These are phyloP conservation scores for Metschnikowia arizonensis DNA, from an alignment of 805 yeast species.

Conservation along the genomic window DNA sequence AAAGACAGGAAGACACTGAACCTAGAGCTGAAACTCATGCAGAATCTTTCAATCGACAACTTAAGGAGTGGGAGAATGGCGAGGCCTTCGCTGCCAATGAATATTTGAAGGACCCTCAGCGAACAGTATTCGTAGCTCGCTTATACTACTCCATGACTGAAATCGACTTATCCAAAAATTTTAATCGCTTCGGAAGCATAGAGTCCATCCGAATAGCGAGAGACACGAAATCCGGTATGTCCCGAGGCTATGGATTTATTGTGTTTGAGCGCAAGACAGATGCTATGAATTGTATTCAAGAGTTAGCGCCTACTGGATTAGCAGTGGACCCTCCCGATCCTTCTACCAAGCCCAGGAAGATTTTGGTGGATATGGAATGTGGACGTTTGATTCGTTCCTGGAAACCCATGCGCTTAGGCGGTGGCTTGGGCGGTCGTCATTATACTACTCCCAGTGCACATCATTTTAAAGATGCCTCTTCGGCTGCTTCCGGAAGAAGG, in stretches of 20 bases:
- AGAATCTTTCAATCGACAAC: constrained; percentile 16
- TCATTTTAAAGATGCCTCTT: constrained; percentile 29
- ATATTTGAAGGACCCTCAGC: constrained; percentile 55
- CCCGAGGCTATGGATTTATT: constrained; percentile 83
- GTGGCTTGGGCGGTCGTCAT: constrained; percentile 88
- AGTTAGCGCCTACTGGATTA: constrained; percentile 45
- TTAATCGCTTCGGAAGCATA: constrained; percentile 65
- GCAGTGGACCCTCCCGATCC: constrained; percentile 25
- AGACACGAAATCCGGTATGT: constrained; percentile 38
- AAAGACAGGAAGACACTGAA: too few relatives aligned
- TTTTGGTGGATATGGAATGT: constrained; percentile 69
- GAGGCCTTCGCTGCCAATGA: constrained; percentile 16
- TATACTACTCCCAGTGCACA: constrained; percentile 39
- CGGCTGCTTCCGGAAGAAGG: constrained; percentile 30
- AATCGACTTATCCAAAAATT: constrained; percentile 59
- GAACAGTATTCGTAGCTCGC: constrained; percentile 75
- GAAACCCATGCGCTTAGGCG: constrained; percentile 77
- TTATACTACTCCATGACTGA: constrained; percentile 63
- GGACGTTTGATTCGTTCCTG: constrained; percentile 63
- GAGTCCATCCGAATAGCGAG: constrained; percentile 45
- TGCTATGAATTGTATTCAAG: constrained; percentile 58
- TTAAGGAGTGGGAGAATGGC: constrained; percentile 19
- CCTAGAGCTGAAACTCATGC: constrained; percentile 6
- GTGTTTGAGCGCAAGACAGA: constrained; percentile 60
- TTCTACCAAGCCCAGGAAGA: constrained; percentile 43